These are phyloP conservation scores for Yamadazyma ubonensis DNA, from an alignment of 805 yeast genomes.

Conservation along the genomic window DNA sequence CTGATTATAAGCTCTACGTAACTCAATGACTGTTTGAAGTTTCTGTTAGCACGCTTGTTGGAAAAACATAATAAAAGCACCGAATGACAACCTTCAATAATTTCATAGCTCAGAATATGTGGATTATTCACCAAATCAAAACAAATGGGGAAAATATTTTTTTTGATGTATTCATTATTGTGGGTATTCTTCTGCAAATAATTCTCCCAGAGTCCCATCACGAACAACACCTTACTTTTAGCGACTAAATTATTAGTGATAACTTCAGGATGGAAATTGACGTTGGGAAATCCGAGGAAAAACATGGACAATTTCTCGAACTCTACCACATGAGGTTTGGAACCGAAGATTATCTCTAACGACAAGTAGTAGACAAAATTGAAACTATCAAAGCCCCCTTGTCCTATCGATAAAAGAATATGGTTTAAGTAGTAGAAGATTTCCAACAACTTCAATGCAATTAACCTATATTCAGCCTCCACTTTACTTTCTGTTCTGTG, in stretches of 20 bases:
- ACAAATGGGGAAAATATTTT: constrained; percentile 30
- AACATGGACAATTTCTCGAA: constrained; percentile 32
- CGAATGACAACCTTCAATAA: constrained; percentile 66
- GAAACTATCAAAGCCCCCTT: constrained; percentile 64
- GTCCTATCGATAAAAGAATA: constrained; percentile 53
- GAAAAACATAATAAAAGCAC: constrained; percentile 44
- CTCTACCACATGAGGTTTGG: constrained; percentile 17
- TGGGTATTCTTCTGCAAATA: constrained; percentile 30
- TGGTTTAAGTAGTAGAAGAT: constrained; percentile 46
- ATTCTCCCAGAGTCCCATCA: constrained; percentile 48
- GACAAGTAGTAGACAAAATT: constrained; percentile 56
- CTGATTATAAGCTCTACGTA: constrained; percentile 48
- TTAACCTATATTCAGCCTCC: constrained; percentile 27
- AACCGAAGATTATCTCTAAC: constrained; percentile 37
- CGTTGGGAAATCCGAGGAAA: constrained; percentile 35
- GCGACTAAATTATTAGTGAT: constrained; percentile 27
- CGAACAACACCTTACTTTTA: constrained; percentile 43
- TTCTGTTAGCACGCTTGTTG: constrained; percentile 19
- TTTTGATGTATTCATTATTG: constrained; percentile 20
- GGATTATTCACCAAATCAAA: constrained; percentile 31
- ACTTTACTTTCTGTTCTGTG: constrained; percentile 8
- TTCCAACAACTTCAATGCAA: constrained; percentile 33
- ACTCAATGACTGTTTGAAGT: constrained; percentile 22
- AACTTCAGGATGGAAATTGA: constrained; percentile 26
- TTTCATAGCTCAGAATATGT: constrained; percentile 20